Base-by-base conservation (phyloP, 176 grass and related monocot genomes). In the Panicum miliaceum region DNA sequence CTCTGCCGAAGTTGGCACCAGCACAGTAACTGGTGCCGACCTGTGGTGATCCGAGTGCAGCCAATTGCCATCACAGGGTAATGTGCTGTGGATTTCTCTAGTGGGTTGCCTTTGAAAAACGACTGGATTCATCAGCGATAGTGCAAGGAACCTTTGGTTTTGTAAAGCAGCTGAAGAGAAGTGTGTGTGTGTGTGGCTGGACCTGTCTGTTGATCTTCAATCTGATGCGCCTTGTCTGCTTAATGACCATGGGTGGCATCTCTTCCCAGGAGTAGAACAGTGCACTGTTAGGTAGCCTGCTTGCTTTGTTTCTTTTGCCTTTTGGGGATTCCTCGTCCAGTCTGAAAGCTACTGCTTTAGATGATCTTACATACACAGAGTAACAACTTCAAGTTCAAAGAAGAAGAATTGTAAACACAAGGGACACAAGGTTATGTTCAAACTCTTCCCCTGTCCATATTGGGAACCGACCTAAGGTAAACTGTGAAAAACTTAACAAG, bases 291-390 rank as follows among this genome's bases (percentile, higher is more conserved):
- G 68, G 82, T 68, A 67, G 42, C 37, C 40, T 59, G 46, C 12
- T 64, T 59, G 67, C 23, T 75, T 54, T 66, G 40, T 50, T 79
- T 41, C 12, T 62, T 88, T 83, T 88, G 34, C 18, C 57, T 27
- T 81, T 89, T 81, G 65, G 29, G 25, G 54, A 73, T 86, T 79
- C 43, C 43, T 26, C 50, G 41, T 36, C 13, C 36, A 7, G 19
- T 59, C 5, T 36, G 15, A 29, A 43, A 42, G 73, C 22, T 43
- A 14, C 8, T 22, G 22, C 1, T 40, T 4, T 27, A 52, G 15
- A 29, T 20, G n/a, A 23, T 77, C 27, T 10, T 50, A n/a, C 70
- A 34, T 18, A 6, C 6, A 65, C 27, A 64, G 27, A 20, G 38
- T 25, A 69, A 35, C 29, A 32, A 10, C 18, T 22, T 57, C 23